Evolutionary conservation across 306 rosid genomes (phyloP).

Genomic region (Vicia villosa): DNA sequence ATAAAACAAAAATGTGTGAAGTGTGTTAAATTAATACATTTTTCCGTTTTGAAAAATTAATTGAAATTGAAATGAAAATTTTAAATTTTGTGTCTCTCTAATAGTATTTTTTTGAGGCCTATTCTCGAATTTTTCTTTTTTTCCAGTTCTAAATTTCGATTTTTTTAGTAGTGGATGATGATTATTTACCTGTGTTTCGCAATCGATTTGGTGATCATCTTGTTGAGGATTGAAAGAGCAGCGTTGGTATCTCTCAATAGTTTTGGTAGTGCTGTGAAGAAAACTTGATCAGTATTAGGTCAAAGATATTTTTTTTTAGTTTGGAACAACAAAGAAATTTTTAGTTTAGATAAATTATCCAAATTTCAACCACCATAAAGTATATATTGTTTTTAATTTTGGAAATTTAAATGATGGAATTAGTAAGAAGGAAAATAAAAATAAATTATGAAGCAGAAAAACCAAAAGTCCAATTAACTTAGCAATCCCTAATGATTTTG

Average conservation of each 20-base stretch:
- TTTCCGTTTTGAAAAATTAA: not conserved
- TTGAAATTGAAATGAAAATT: not conserved
- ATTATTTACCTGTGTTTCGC: slow-evolving; percentile 66
- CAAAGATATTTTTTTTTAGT: no score
- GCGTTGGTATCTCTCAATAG: slow-evolving; percentile 80
- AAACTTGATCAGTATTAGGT: not conserved
- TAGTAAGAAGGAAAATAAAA: not conserved
- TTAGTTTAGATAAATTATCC: not conserved
- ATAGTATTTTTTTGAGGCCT: no score
- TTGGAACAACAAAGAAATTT: no score
- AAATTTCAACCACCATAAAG: not conserved
- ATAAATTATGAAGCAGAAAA: no score
- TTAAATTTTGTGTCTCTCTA: no score
- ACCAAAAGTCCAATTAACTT: not conserved
- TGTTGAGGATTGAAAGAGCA: slow-evolving; percentile 66
- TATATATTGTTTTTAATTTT: no score
- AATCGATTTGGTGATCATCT: slow-evolving; percentile 46
- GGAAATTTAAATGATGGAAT: not conserved
- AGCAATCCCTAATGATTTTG: not conserved
- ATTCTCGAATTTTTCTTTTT: no score
- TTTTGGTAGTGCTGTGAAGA: slow-evolving; percentile 49
- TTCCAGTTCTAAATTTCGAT: no score
- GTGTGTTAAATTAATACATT: no score
- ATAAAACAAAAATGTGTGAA: not conserved
- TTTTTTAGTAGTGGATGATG: not conserved